Evolutionary conservation across 768 basidiomycete genomes (phyloP), one percentile per base, ranked within the genome.

Genomic region (Phaeolepiota aurea): DNA sequence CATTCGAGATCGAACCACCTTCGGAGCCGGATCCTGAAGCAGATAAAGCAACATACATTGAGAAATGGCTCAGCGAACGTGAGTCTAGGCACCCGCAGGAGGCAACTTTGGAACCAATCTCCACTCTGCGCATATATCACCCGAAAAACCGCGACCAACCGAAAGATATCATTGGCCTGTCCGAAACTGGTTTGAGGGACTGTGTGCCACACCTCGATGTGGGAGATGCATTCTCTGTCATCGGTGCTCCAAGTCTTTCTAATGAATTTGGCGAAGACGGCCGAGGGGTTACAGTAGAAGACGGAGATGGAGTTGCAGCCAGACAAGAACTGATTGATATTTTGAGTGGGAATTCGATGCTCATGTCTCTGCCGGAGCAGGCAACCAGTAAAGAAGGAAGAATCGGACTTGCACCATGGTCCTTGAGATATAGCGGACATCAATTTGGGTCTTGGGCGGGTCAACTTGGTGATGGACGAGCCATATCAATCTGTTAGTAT

Each of bases 391-490:
- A 42, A 2, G 51, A 50, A 0, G 46, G 44, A 10, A 31, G 41
- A 5, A 37, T 47, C 1, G 47, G 56, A 1, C 84, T 84, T 50
- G 77, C 79, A 3, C 83, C 94, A 0, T 97, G 90, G 88, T 82
- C 87, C 3, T 69, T 91, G 20, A 71, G 91, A 12, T 98, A 97
- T 56, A 89, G 86, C 47, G 93, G 92, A 0, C 87, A 90, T 54
- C 88, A 91, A 50, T 92, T 91, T 52, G 89, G 90, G 0, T 62
- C 54, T 2, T 97, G 85, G 81, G 93, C 96, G 1, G 91, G 92
- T 18, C 96, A 97, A 55, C 71, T 99, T 3, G 96, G 96, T 10
- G 94, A 98, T 52, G 96, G 96, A 0, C 74, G 96, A 13, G 94
- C 96, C 1, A 87, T 90, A n/a, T 87, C 87, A 5, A 76, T 99